A percentile compares a stretch with the other conserved stretches of the same genome.
These are phyloP conservation scores for Pisolithus albus DNA, from an alignment of 768 basidiomycete species.

Conservation along the genomic window DNA sequence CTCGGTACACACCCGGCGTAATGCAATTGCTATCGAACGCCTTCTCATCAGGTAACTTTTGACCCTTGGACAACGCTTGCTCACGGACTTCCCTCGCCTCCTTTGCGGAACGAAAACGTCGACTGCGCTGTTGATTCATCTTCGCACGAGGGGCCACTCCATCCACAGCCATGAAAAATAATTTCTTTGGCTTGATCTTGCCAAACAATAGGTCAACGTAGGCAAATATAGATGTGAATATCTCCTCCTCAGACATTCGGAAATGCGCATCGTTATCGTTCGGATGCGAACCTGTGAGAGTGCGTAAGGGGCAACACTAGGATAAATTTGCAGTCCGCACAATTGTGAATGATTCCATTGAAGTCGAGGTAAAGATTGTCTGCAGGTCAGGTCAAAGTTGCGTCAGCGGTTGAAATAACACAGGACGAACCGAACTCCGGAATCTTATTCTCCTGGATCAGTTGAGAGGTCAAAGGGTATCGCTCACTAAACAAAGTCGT, in stretches of 20 bases:
- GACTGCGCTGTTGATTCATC: conserved; percentile 97
- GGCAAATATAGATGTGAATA: conserved; percentile 93
- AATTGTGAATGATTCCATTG: conserved; percentile 89
- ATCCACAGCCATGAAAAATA: conserved; percentile 99
- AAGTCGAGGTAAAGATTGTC: conserved; percentile 93
- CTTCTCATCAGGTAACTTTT: conserved; percentile 86
- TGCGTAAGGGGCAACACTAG: neutral
- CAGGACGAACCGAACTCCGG: conserved; percentile 81
- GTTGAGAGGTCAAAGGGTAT: conserved; percentile 95
- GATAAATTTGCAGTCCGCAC: conserved; percentile 23
- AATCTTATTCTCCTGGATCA: conserved; percentile 98
- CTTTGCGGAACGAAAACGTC: conserved; percentile 90
- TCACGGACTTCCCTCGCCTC: conserved; percentile 83
- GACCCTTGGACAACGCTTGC: conserved; percentile 83
- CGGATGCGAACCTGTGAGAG: conserved; percentile 73
- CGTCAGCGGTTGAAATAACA: neutral
- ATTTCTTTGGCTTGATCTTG: conserved; percentile 95
- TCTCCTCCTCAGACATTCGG: conserved; percentile 92
- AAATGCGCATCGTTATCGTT: conserved; percentile 96
- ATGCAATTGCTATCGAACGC: conserved; percentile 99
- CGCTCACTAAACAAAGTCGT: conserved; percentile 58
- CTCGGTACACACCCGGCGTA: conserved; percentile 72
- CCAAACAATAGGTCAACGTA: conserved; percentile 96
- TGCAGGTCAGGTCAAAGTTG: conserved; percentile 24
- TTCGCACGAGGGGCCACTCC: conserved; percentile 96